Base-by-base conservation (phyloP, 2,329 filamentous ascomycete species). In the Cylindrodendrum hubeiense region DNA sequence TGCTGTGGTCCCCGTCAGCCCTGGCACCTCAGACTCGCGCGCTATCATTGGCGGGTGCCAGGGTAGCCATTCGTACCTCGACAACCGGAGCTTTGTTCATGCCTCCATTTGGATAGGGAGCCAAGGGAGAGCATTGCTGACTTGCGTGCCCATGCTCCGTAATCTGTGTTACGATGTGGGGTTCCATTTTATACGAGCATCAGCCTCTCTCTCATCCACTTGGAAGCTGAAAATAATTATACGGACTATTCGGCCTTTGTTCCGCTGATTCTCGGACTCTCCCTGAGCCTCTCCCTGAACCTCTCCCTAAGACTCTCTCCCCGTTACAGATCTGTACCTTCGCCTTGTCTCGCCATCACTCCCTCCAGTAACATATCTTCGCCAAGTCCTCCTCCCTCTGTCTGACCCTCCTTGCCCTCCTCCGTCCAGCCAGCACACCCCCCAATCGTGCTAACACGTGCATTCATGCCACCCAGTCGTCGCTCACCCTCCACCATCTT, bases 401-500 rank as follows among this genome's bases (percentile, higher is more conserved):
- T 43, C 34, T 47, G 33, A 5, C 50, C 28, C 39, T 7, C 5
- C 13, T 10, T 17, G n/a, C n/a, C n/a, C n/a, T n/a, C n/a, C n/a
- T n/a, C n/a, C n/a, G n/a, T n/a, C n/a, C n/a, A n/a, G n/a, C n/a
- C n/a, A n/a, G n/a, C n/a, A n/a, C n/a, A n/a, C 12, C 22, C 17
- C 19, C 30, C 28, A 28, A 39, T 59, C 55, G 6, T 17, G n/a
- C 21, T 19, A 28, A 56, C 53, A 47, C 39, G 53, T 56, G 24
- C 41, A 33, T 51, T n/a, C 24, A 41, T 49, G 9, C 12, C 37
- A 54, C 33, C 39, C 21, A 49, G 43, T 57, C 17, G 43, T 57
- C 17, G 17, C 43, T 46, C 41, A 37, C 54, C 28, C 41, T 34
- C 30, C 54, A 24, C 28, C 28, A 60, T 19, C 52, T 10, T 22